phyloP scores from a whole-genome alignment of 768 basidiomycete genomes.

The Leccinum pellstonianum region DNA sequence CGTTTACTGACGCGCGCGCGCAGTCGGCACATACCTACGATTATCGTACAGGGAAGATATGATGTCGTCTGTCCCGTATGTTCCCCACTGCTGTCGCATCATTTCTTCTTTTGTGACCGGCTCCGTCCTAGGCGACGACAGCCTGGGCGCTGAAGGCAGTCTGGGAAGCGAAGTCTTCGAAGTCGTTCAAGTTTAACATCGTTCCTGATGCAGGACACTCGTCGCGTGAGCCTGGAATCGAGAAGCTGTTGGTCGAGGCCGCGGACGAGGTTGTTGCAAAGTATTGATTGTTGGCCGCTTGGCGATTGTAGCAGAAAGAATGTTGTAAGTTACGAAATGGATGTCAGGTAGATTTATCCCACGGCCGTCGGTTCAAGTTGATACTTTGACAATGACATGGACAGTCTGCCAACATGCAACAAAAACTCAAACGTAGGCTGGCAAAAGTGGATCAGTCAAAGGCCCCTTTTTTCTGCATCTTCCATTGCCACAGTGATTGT shows the following conservation, averaged over 20 bases:
- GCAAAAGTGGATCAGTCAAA: not conserved
- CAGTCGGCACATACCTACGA: slow-evolving; percentile 84
- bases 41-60: slow-evolving; percentile 84
- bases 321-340: not conserved
- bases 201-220: slow-evolving; percentile 90
- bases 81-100: slow-evolving; percentile 4
- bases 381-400: too few relatives aligned
- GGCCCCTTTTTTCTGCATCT: not conserved
- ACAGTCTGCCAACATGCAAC: not conserved
- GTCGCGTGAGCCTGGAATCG: slow-evolving; percentile 68
- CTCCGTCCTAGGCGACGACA: slow-evolving; percentile 61
- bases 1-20: slow-evolving; percentile 6
- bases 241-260: slow-evolving; percentile 68
- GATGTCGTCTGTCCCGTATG: slow-evolving; percentile 85
- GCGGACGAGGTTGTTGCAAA: slow-evolving; percentile 29
- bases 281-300: slow-evolving; percentile 13
- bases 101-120: not conserved
- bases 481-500: not conserved
- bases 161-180: slow-evolving; percentile 69
- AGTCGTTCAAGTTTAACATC: slow-evolving; percentile 47
- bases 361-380: not conserved
- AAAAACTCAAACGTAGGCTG: not conserved
- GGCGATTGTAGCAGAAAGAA: not conserved
- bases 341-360: not conserved
- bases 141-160: slow-evolving; percentile 79